phyloP scores from a whole-genome alignment of 768 basidiomycete genomes.

The Amanita exitialis region DNA sequence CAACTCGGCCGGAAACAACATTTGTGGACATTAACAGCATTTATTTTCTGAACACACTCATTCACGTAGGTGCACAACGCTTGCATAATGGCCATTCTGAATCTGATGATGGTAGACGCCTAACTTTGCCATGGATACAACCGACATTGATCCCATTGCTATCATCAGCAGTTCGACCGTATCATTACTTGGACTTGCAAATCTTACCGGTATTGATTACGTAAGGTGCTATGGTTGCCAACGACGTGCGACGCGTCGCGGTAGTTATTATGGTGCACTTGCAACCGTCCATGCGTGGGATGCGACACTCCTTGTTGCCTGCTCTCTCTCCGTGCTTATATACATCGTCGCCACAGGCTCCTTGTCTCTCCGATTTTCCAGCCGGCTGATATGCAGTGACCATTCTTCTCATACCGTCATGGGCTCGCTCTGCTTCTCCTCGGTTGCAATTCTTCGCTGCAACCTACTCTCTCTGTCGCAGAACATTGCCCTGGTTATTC shows the following conservation, averaged over 20 bases:
- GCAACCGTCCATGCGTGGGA: neutral
- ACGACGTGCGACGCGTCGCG: too few relatives aligned
- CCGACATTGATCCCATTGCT: neutral
- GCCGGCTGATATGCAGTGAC: neutral
- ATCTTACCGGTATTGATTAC: too few relatives aligned
- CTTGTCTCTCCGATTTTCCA: neutral
- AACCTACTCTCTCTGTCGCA: constrained; percentile 36
- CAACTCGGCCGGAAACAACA: too few relatives aligned
- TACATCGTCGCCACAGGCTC: too few relatives aligned
- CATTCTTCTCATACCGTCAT: constrained; percentile 14
- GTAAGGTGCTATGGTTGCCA: too few relatives aligned
- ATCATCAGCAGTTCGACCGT: too few relatives aligned
- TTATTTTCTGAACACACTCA: too few relatives aligned
- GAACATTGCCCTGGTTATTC: constrained; percentile 45
- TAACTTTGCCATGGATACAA: neutral
- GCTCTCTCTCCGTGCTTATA: neutral
- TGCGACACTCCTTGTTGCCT: neutral
- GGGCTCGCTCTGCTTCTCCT: constrained; percentile 58
- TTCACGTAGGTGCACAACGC: neutral
- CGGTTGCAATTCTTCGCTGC: constrained; percentile 65
- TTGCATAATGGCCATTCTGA: too few relatives aligned
- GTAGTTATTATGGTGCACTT: too few relatives aligned
- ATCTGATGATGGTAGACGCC: neutral
- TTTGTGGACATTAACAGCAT: too few relatives aligned
- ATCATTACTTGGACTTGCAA: too few relatives aligned